A percentile compares a stretch with the other conserved stretches of the same genome.
Conservation (phyloP, 2,329 filamentous ascomycete species). For the Monosporascus sp. region DNA sequence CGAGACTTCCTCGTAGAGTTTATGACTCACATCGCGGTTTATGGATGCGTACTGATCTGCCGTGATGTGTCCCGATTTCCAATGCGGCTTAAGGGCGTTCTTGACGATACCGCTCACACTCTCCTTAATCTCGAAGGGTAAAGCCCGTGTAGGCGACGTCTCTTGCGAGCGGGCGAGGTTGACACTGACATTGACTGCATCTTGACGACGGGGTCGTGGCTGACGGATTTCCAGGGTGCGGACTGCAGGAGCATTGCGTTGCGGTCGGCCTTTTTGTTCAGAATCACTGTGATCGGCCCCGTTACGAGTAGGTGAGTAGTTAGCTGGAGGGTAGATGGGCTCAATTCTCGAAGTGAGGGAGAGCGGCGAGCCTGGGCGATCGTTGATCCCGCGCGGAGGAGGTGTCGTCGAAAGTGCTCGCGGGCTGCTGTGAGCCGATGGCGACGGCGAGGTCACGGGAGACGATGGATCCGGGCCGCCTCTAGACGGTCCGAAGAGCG, state of each 20-base stretch:
- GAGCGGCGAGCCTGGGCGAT: conserved; percentile 60
- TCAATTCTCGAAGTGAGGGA: conserved; percentile 67
- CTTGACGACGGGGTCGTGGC: conserved; percentile 43
- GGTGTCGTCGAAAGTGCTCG: conserved; percentile 64
- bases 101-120: conserved; percentile 87
- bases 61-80: conserved; percentile 70
- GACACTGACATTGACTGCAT: conserved; percentile 33
- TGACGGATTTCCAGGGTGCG: conserved; percentile 44
- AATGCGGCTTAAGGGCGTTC: conserved; percentile 73
- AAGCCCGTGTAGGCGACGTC: conserved; percentile 59
- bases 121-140: conserved; percentile 80
- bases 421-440: conserved; percentile 61
- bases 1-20: conserved; percentile 69
- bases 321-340: conserved; percentile 67
- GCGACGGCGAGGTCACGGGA: conserved; percentile 59
- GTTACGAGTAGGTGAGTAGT: conserved; percentile 58
- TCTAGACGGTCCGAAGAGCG: conserved; percentile 30
- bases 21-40: conserved; percentile 82
- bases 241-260: conserved; percentile 22
- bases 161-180: conserved; percentile 48
- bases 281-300: conserved; percentile 42
- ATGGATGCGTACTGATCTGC: conserved; percentile 90
- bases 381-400: conserved; percentile 54
- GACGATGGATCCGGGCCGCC: conserved; percentile 44
- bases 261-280: conserved; percentile 31